These are phyloP conservation scores for Acanthamoeba castellanii DNA, from an alignment of 208 protist genomes.

Conservation along the genomic window DNA sequence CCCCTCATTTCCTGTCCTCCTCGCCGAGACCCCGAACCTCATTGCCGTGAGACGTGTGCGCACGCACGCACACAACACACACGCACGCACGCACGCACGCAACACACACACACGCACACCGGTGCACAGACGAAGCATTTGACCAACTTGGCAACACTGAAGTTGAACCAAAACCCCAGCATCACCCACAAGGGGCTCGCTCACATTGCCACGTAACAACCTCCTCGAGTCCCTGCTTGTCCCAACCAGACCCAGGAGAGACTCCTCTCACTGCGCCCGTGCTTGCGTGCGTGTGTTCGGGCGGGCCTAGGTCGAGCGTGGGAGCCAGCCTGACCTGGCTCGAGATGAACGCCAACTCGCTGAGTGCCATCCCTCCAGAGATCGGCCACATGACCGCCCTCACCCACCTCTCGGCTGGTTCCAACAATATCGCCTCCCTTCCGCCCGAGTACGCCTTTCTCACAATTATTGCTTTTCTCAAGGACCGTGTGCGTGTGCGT, in stretches of 20 bases:
- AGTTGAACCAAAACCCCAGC: not conserved
- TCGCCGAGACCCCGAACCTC: not conserved
- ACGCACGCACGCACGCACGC: too few species aligned
- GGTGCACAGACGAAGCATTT: not conserved
- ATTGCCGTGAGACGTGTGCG: too few species aligned
- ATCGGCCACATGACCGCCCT: conserved; percentile 7
- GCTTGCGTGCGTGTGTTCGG: not conserved
- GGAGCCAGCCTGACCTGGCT: not conserved
- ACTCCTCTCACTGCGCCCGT: not conserved
- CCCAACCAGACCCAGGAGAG: not conserved
- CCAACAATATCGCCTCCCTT: not conserved
- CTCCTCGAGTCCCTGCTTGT: too few species aligned
- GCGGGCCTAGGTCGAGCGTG: not conserved
- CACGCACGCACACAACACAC: not conserved
- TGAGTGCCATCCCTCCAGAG: not conserved
- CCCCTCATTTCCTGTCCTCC: not conserved
- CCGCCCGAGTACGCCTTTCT: not conserved
- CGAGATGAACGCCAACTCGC: not conserved
- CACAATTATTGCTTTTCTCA: not conserved
- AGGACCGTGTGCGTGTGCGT: not conserved
- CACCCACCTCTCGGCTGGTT: not conserved
- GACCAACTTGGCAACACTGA: not conserved
- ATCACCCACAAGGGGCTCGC: not conserved
- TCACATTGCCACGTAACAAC: not conserved
- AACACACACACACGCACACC: not conserved